Percentiles rank a stretch among this genome's conserved stretches.
These are phyloP conservation scores for Phytophthora rubi DNA, from an alignment of 352 stramenopile genomes.

Conservation along the genomic window DNA sequence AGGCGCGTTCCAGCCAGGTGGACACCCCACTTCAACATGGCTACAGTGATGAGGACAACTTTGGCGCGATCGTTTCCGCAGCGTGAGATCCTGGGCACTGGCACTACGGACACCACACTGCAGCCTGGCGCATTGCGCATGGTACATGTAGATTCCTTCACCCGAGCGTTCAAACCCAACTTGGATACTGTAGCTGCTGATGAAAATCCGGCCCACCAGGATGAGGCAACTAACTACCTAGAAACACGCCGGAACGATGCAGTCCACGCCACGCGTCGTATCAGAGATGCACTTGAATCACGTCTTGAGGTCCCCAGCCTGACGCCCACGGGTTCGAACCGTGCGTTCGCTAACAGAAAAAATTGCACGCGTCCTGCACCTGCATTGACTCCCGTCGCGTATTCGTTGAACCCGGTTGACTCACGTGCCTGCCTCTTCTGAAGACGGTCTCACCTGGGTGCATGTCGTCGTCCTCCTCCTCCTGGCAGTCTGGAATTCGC, in stretches of 20 bases:
- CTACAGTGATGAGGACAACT: neutral
- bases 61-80: neutral
- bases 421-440: conserved; percentile 2
- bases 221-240: neutral
- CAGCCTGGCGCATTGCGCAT: neutral
- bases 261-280: neutral
- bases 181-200: neutral
- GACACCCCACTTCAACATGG: neutral
- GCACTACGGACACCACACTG: neutral
- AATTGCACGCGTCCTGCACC: too few relatives aligned
- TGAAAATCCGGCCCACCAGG: neutral
- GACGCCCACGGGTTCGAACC: too few relatives aligned
- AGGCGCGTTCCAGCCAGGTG: neutral
- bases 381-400: neutral
- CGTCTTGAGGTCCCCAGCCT: neutral
- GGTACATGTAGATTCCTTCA: neutral
- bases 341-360: neutral
- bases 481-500: conserved; percentile 22
- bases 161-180: neutral
- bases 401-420: neutral
- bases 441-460: conserved; percentile 15
- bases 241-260: neutral
- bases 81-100: neutral
- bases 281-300: neutral
- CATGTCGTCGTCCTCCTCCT: neutral